Evolutionary conservation across 495 filamentous ascomycete genomes (phyloP), one percentile per base, ranked within the genome.

Genomic region (Penicillium atrosanguineum): DNA sequence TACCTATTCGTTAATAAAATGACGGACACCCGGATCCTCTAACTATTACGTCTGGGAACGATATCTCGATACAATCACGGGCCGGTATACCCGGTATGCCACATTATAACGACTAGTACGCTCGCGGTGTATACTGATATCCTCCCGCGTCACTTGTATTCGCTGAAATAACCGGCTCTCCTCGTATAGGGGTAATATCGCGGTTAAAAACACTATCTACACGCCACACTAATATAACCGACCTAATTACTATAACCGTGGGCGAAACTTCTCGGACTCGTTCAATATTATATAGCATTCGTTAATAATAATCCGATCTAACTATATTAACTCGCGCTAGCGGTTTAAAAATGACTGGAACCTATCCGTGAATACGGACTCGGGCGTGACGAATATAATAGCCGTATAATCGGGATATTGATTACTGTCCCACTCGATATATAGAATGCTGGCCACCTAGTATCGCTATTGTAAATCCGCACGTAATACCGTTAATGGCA

Each of bases 281-380:
- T 58, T 50, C 28, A 62, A 61, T 28, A 67, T 46, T 4, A 62
- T 41, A 50, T 67, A 38, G 45, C 44, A 67, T 46, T 67, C 47
- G 39, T 67, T 48, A 11, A 67, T 54, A 14, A 67, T 44, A 20
- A 63, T 53, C 21, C 56, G 50, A 42, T 65, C 55, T 39, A 62
- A 50, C 43, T 46, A 42, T 26, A 49, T 39, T 21, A 49, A 40
- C 19, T 40, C 42, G 26, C 45, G 23, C 45, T 55, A 38, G 15
- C 52, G 46, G 44, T 67, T 67, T 12, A 67, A 34, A 48, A 67
- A 67, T 11, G 39, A 38, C 11, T 50, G 25, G 34, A 64, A 67
- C 15, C 20, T 21, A n/a, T 55, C 42, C 28, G 31, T 47, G 7
- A 47, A 38, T 25, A 44, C 46, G 18, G 52, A 44, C 40, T 67